These are phyloP conservation scores for Lunasporangiospora selenospora DNA, from an alignment of 192 early-diverging fungal genomes.

Conservation along the genomic window DNA sequence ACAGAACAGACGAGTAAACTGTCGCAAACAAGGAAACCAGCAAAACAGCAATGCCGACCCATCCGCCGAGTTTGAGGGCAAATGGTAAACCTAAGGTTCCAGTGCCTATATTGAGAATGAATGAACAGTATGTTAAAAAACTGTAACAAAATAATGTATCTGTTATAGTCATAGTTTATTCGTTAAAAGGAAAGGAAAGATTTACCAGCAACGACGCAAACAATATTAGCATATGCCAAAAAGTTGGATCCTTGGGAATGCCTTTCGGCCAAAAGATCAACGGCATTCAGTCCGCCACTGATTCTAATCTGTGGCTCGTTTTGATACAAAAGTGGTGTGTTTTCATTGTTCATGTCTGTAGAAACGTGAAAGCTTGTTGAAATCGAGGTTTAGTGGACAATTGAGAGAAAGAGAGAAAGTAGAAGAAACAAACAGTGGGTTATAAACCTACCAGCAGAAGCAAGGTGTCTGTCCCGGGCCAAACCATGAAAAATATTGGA, in stretches of 20 bases:
- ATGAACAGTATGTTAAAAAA: no score
- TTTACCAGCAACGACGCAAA: conserved; percentile 82
- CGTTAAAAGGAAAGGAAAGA: not conserved
- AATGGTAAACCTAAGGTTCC: conserved; percentile 82
- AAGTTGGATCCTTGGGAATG: conserved; percentile 56
- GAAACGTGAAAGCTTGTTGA: not conserved
- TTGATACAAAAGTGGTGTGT: no score
- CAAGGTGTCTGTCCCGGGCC: no score
- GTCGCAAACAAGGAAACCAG: conserved; percentile 67
- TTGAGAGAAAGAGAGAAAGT: not conserved
- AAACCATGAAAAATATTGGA: no score
- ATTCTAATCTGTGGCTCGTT: conserved; percentile 16
- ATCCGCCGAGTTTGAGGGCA: conserved; percentile 73
- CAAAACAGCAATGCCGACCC: conserved; percentile 70
- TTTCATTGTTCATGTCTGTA: not conserved
- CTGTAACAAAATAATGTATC: no score
- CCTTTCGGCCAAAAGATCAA: conserved; percentile 42
- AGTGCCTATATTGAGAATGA: no score
- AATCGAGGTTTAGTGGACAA: not conserved
- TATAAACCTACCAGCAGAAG: no score
- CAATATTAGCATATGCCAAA: conserved; percentile 64
- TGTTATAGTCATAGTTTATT: no score
- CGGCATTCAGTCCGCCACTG: conserved; percentile 21
- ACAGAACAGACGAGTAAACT: conserved; percentile 67
- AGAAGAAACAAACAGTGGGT: no score